Evolutionary conservation across 108 stramenopile species (phyloP).

Genomic region (Parietichytrium sp.): DNA sequence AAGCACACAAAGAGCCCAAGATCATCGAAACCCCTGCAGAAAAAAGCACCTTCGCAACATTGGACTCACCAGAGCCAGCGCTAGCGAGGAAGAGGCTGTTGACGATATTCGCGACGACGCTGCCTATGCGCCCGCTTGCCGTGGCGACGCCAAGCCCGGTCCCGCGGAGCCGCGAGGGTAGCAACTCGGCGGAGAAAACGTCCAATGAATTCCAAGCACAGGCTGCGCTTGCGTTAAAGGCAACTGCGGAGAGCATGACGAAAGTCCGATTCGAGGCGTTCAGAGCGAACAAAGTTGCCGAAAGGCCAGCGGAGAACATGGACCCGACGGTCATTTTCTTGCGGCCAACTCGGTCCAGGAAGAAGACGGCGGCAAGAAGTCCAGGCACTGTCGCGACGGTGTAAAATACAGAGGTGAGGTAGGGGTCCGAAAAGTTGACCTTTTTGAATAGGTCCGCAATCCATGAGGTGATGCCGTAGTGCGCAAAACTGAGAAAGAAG

Average conservation of each 20-base stretch:
- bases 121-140: slow-evolving; percentile 18
- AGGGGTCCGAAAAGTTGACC: slow-evolving; percentile 30
- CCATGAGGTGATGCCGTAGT: slow-evolving; percentile 29
- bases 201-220: slow-evolving; percentile 36
- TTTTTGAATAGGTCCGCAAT: slow-evolving; percentile 30
- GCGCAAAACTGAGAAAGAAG: slow-evolving; percentile 33
- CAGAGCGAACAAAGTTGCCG: slow-evolving; percentile 19
- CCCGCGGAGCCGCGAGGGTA: not conserved
- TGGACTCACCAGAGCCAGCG: not conserved
- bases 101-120: not conserved
- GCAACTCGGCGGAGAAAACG: slow-evolving; percentile 1
- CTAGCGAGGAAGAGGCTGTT: not conserved
- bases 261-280: not conserved
- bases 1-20: not conserved
- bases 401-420: slow-evolving; percentile 28
- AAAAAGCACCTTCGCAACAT: slow-evolving; percentile 2
- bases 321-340: not conserved
- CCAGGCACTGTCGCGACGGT: slow-evolving; percentile 4
- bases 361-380: not conserved
- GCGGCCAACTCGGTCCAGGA: not conserved
- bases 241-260: not conserved
- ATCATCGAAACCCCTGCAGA: slow-evolving; percentile 21
- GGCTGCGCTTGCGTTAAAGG: slow-evolving; percentile 6
- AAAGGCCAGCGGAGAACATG: not conserved
- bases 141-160: not conserved